phyloP scores from a whole-genome alignment of 192 early-diverging fungal species.

The Backusella circina region DNA sequence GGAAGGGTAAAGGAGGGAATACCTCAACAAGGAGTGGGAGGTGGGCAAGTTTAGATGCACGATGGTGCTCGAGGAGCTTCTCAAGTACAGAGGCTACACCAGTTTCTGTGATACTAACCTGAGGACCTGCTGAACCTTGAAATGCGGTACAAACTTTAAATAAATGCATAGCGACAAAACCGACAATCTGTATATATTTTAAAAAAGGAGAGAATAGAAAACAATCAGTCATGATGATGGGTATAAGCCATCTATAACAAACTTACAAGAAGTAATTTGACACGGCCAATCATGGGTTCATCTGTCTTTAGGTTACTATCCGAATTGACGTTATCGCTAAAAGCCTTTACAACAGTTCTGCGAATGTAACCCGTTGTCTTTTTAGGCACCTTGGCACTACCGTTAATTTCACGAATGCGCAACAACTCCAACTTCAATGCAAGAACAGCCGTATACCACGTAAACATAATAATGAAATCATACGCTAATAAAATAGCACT shows the following conservation, averaged over 20 bases:
- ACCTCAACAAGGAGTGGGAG: constrained; percentile 51
- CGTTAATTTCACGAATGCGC: constrained; percentile 41
- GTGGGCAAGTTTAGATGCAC: constrained; percentile 27
- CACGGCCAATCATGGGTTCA: constrained; percentile 47
- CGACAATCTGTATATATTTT: constrained; percentile 54
- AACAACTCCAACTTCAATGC: constrained; percentile 81
- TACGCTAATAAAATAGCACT: constrained; percentile 78
- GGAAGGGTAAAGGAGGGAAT: constrained; percentile 48
- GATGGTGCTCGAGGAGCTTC: constrained; percentile 40
- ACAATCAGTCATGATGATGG: neutral
- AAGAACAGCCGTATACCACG: constrained; percentile 81
- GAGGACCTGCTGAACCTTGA: constrained; percentile 22
- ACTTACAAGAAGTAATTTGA: constrained; percentile 52
- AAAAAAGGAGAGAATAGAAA: neutral
- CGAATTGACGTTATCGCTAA: constrained; percentile 38
- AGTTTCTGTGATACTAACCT: constrained; percentile 41
- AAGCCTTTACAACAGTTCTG: constrained; percentile 56
- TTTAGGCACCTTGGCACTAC: neutral
- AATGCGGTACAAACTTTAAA: constrained; percentile 59
- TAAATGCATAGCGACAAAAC: constrained; percentile 61
- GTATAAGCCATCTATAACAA: neutral
- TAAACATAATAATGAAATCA: constrained; percentile 80
- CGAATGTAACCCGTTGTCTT: constrained; percentile 43
- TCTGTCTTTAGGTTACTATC: constrained; percentile 42
- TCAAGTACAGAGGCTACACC: constrained; percentile 41